Evolutionary conservation across 2,329 filamentous ascomycete species (phyloP).

Genomic region (Emergomyces pasteurianus): DNA sequence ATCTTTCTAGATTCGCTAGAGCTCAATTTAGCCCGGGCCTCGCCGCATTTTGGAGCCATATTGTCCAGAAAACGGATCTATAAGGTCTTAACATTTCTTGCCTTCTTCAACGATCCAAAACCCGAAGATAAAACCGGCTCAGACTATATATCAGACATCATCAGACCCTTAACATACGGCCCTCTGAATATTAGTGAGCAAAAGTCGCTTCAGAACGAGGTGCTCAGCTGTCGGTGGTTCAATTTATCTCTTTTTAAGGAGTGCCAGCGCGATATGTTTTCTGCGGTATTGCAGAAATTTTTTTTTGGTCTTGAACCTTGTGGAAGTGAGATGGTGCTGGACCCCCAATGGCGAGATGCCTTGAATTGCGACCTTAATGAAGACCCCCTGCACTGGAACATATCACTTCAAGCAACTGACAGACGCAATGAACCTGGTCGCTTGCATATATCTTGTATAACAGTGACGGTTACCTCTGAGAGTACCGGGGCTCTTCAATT

Average conservation of each 20-base stretch:
- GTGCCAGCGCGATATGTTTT: constrained; percentile 24
- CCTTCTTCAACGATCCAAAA: constrained; percentile 15
- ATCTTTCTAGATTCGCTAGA: constrained; percentile 41
- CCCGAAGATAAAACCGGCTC: not conserved
- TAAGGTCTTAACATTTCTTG: constrained; percentile 27
- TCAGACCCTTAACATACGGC: constrained; percentile 26
- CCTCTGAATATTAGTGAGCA: constrained; percentile 10
- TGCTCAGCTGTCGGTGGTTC: constrained; percentile 31
- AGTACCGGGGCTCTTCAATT: not conserved
- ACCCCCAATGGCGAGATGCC: constrained; percentile 8
- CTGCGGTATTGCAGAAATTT: constrained; percentile 25
- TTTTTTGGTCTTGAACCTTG: constrained; percentile 9
- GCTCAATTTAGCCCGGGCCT: constrained; percentile 33
- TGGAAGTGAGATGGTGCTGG: constrained; percentile 15
- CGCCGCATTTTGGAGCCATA: constrained; percentile 26
- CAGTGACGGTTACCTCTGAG: not conserved
- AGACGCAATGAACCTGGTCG: not conserved
- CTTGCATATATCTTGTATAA: not conserved
- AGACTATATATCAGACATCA: constrained; percentile 17
- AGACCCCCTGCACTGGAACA: not conserved
- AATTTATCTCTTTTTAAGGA: constrained; percentile 23
- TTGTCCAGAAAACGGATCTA: constrained; percentile 33
- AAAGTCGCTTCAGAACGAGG: constrained; percentile 17
- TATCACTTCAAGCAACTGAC: not conserved
- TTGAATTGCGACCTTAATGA: not conserved